Evolutionary conservation across 257 asterid species (phyloP).

Genomic region (Solanum acaule): DNA sequence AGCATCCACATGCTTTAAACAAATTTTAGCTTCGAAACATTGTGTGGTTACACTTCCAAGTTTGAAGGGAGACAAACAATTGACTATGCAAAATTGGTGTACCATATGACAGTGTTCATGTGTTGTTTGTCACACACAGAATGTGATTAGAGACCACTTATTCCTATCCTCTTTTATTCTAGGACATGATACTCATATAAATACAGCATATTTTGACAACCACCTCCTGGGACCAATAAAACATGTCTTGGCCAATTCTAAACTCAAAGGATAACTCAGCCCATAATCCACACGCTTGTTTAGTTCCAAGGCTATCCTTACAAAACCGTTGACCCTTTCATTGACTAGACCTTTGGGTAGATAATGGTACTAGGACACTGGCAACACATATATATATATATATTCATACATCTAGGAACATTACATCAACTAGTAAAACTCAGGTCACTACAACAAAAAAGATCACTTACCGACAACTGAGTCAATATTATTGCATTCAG

Average conservation of each 20-base stretch:
- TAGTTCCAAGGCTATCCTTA: neutral
- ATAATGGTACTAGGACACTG: neutral
- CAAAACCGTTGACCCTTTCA: neutral
- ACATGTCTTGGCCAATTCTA: neutral
- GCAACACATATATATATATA: neutral
- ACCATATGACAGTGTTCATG: neutral
- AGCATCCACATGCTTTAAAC: neutral
- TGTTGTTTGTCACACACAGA: no score
- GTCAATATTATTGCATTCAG: no score
- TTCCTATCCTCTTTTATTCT: neutral
- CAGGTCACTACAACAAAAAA: no score
- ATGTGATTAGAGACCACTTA: neutral
- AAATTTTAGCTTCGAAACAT: neutral
- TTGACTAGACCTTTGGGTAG: neutral
- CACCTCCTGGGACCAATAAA: neutral
- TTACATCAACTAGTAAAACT: neutral
- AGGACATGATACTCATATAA: neutral
- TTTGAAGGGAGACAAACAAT: neutral
- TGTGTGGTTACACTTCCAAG: neutral
- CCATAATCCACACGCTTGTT: no score
- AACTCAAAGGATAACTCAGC: neutral
- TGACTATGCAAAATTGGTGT: neutral
- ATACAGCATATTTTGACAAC: neutral
- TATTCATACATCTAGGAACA: no score
- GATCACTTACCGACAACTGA: rapidly evolving